Evolutionary conservation across 2,329 filamentous ascomycete genomes (phyloP).

Genomic region (Septoria linicola): DNA sequence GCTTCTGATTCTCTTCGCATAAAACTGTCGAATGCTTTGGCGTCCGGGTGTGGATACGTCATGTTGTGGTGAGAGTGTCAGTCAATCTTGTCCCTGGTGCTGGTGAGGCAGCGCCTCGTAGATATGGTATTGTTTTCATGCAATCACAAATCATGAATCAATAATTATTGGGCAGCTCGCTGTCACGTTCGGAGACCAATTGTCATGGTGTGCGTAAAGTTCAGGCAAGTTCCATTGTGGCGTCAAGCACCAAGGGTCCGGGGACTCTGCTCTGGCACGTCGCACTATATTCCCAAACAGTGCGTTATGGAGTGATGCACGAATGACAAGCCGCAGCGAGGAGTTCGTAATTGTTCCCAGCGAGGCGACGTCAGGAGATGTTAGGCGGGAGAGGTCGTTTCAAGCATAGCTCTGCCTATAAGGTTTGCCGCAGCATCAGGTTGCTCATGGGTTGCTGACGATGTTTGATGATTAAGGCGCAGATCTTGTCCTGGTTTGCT

Average conservation of each 20-base stretch:
- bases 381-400: neutral
- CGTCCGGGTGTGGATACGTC: neutral
- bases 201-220: neutral
- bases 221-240: conserved; percentile 11
- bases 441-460: neutral
- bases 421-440: neutral
- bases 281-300: neutral
- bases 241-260: neutral
- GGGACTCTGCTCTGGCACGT: neutral
- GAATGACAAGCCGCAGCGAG: neutral
- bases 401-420: neutral
- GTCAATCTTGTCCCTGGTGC: too few relatives aligned
- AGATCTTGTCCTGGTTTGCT: too few relatives aligned
- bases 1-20: conserved; percentile 1
- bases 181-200: neutral
- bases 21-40: conserved; percentile 1
- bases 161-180: neutral
- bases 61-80: neutral
- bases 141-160: neutral
- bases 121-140: too few relatives aligned
- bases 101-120: too few relatives aligned
- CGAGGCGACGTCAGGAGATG: neutral
- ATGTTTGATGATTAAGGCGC: neutral
- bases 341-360: neutral
- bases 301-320: neutral